Base-by-base conservation (phyloP, 768 basidiomycete species). In the Xerocomellus intermedius region DNA sequence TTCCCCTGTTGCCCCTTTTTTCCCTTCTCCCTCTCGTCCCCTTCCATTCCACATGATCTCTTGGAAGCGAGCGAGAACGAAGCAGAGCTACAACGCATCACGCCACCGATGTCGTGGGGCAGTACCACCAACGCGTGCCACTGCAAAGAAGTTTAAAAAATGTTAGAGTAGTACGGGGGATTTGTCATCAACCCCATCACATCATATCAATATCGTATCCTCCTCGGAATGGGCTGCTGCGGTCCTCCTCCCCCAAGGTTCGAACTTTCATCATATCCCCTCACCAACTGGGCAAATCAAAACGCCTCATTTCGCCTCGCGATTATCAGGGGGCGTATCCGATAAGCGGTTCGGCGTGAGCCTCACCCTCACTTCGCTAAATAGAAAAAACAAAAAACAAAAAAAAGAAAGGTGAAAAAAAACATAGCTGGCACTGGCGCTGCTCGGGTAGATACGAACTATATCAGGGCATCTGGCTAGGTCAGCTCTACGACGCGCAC, bases 321-420 rank as follows among this genome's bases (percentile, higher is more conserved):
- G n/a, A 46, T 46, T n/a, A 46, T 46, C 45, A 45, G n/a, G 24
- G 24, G 14, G 2, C 5, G 8, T 22, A 24, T 35, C 53, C 45
- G 53, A 19, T 17, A 14, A 9, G 36, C 38, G 26, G 5, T 26
- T 26, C 56, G 58, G 59, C 16, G 3, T 58, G 64, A 65, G 65
- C 30, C 32, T 55, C 8, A 45, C 56, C 30, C 65, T 52, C 65
- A 64, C 52, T 52, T 58, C 58, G 64, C 65, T 60, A 66, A 46
- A 1, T 8, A 16, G 16, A 28, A 19, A 19, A 26, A 5, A 26
- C 26, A 21, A 13, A n/a, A 13, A n/a, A 4, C 41, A 39, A 38
- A 2, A 26, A 0, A 22, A 28, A 19, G 8, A 30, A 30, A 26
- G 26, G 7, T 1, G 19, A 13, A 22, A 32, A 14, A 17, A 6